Base-by-base conservation (phyloP, 1,284 basidiomycete genomes). In the Cerioporus squamosus region DNA sequence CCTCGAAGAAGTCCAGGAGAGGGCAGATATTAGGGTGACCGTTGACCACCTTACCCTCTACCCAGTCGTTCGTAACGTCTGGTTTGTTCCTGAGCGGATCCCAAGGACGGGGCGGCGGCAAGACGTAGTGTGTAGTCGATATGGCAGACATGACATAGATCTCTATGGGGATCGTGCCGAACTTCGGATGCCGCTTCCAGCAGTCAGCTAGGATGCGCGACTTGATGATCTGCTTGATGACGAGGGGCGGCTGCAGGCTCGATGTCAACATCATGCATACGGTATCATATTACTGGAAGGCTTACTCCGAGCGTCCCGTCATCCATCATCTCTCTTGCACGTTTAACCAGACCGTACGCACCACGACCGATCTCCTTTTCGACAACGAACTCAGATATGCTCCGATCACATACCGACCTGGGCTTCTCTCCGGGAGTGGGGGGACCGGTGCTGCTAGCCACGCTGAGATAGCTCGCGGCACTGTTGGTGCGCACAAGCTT, bases 171-270 rank as follows among this genome's bases (percentile, higher is more conserved):
- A 99, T 98, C 1, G 97, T 97, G 40, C 97, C 97, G 69, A 94
- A 86, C 60, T 91, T 86, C 42, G 94, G 93, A 74, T 99, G 97
- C 70, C 92, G 90, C 81, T 98, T 98, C 97, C 97, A 99, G 73
- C 96, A 99, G 77, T 99, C 97, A 20, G 97, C 97, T 49, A 99
- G 83, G 61, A 99, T 99, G 52, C 96, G 91, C 56, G 94, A 95
- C 77, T 99, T 99, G 81, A 98, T 97, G 70, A 99, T 91, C 74
- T 98, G 97, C 72, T 99, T 99, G 79, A 98, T 95, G 65, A 98
- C 90, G 55, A 98, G 77, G 18, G 85, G 83, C 29, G 88, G 84
- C 86, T 88, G 40, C n/a, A 8, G 8, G 9, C 43, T 39, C 43
- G n/a, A 8, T 43, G 33, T 48, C 40, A 60, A 53, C 26, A 18